Evolutionary conservation across 176 grass and related monocot genomes (phyloP).

Genomic region (Hsuehochloa calcarea): DNA sequence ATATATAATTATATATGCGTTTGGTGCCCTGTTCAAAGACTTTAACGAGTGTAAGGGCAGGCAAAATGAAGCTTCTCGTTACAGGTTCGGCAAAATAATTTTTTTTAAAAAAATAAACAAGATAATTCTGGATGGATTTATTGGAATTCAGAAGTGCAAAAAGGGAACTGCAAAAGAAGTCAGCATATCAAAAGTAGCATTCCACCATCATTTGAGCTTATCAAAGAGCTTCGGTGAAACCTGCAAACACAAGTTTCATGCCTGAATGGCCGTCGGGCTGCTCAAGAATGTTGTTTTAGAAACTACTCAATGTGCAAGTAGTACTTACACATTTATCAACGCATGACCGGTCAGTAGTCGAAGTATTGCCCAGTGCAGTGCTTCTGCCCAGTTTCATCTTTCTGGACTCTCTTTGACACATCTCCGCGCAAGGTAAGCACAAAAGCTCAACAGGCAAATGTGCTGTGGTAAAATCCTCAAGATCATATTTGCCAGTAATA

Average conservation of each 20-base stretch:
- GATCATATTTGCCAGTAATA: neutral
- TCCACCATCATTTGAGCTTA: conserved; percentile 38
- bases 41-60: too few relatives aligned
- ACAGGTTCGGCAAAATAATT: neutral
- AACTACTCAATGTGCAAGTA: neutral
- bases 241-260: conserved; percentile 17
- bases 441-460: conserved; percentile 5
- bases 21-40: neutral
- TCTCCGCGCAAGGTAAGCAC: conserved; percentile 28
- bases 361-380: conserved; percentile 66
- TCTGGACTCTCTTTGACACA: conserved; percentile 55
- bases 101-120: neutral
- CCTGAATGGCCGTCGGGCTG: neutral
- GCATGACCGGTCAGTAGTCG: conserved; percentile 54
- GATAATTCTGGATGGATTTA: neutral
- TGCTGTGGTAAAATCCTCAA: neutral
- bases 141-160: neutral
- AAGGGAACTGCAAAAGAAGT: neutral
- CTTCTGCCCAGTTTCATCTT: conserved; percentile 55
- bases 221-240: conserved; percentile 48
- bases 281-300: neutral
- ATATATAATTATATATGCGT: neutral
- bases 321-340: conserved; percentile 61
- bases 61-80: neutral
- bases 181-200: neutral